Evolutionary conservation across 257 asterid genomes (phyloP).

Genomic region (Gentiana straminea): DNA sequence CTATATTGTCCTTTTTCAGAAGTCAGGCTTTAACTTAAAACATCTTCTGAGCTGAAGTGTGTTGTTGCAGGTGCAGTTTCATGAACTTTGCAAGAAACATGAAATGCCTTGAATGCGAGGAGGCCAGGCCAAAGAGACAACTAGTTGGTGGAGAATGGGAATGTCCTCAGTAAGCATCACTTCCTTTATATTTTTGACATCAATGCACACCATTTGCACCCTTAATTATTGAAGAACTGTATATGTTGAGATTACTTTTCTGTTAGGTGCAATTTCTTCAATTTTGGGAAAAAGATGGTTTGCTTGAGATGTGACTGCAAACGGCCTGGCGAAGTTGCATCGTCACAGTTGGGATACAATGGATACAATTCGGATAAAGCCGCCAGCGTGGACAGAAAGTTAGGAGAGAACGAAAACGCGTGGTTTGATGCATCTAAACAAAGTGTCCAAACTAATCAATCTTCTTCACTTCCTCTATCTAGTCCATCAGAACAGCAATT

Average conservation of each 20-base stretch:
- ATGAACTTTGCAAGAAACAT: constrained; percentile 91
- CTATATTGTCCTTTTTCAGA: too few species aligned
- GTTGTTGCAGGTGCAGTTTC: constrained; percentile 65
- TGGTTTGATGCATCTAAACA: constrained; percentile 20
- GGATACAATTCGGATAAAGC: constrained; percentile 13
- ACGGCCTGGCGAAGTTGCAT: constrained; percentile 42
- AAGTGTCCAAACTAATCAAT: constrained; percentile 14
- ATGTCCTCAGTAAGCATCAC: constrained; percentile 69
- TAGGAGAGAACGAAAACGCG: constrained; percentile 21
- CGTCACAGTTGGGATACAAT: constrained; percentile 15
- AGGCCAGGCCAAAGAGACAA: constrained; percentile 54
- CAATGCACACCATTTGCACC: background rate
- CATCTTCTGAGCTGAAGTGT: constrained; percentile 5
- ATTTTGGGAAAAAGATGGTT: constrained; percentile 60
- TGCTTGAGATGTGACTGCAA: constrained; percentile 80
- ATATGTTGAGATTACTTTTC: background rate
- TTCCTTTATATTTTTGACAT: constrained; percentile 8
- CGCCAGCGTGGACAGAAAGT: constrained; percentile 15
- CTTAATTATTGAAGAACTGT: background rate
- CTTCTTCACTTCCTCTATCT: constrained; percentile 14
- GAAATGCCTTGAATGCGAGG: constrained; percentile 93
- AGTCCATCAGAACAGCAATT: constrained; percentile 15
- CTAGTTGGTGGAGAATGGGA: constrained; percentile 93
- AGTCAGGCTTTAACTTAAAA: background rate
- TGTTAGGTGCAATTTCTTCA: constrained; percentile 70